phyloP scores from a whole-genome alignment of 352 stramenopile species.

The Globisporangium carolinianum region DNA sequence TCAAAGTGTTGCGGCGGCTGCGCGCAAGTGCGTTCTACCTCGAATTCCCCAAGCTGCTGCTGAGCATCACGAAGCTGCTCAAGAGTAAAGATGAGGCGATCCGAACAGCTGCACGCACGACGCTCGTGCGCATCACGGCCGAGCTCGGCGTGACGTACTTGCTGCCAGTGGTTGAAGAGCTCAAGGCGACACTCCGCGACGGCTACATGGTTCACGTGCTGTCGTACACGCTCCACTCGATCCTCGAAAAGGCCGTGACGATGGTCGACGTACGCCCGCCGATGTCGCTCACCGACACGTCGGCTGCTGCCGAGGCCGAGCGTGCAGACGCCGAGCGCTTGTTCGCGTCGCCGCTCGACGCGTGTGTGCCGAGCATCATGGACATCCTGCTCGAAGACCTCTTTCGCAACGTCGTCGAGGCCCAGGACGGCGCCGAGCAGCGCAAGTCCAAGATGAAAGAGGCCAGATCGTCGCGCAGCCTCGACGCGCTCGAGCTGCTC shows the following conservation, averaged over 20 bases:
- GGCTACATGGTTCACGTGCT: constrained; percentile 84
- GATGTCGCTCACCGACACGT: constrained; percentile 19
- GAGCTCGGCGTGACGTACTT: constrained; percentile 86
- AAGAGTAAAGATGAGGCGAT: constrained; percentile 91
- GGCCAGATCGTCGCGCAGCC: constrained; percentile 58
- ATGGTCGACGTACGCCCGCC: constrained; percentile 48
- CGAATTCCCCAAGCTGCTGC: constrained; percentile 93
- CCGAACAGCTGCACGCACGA: constrained; percentile 87
- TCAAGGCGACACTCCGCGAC: constrained; percentile 75
- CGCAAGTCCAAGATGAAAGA: constrained; percentile 89
- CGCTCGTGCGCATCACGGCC: constrained; percentile 92
- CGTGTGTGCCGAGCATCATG: constrained; percentile 74
- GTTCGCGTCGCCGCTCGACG: constrained; percentile 65
- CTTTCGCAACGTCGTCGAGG: constrained; percentile 63
- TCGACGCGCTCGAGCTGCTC: constrained; percentile 77
- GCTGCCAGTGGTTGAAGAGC: constrained; percentile 75
- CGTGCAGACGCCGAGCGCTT: constrained; percentile 18
- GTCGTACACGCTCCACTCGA: constrained; percentile 80
- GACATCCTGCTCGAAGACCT: constrained; percentile 76
- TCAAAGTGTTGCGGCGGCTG: constrained; percentile 96
- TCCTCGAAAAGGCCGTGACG: constrained; percentile 71
- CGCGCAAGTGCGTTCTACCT: constrained; percentile 85
- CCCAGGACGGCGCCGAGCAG: constrained; percentile 39
- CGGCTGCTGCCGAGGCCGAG: constrained; percentile 5
- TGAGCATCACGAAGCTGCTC: constrained; percentile 84